Conservation (phyloP, 306 rosid species). For the Abrus precatorius region DNA sequence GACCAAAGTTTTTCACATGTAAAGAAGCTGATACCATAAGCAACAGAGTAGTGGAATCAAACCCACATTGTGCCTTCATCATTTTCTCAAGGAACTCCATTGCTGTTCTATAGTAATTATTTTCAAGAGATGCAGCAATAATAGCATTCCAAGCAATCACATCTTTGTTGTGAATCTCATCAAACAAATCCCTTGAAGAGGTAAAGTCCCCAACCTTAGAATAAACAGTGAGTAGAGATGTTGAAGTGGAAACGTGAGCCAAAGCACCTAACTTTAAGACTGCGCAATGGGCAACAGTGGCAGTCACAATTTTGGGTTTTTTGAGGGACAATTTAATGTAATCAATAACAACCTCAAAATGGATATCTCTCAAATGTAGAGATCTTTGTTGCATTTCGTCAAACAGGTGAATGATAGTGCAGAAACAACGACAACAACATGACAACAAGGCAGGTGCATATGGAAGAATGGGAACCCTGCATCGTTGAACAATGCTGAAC, state of each 20-base stretch:
- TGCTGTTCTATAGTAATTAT: slow-evolving; percentile 50
- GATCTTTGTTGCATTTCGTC: slow-evolving; percentile 56
- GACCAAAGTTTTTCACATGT: slow-evolving; percentile 49
- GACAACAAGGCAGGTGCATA: neutral
- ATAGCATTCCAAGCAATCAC: slow-evolving; percentile 69
- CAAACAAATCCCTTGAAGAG: slow-evolving; percentile 58
- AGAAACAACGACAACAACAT: neutral
- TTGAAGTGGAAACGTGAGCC: slow-evolving; percentile 56
- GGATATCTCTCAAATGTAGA: slow-evolving; percentile 6
- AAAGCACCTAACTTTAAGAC: slow-evolving; percentile 60
- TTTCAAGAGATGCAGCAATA: slow-evolving; percentile 58
- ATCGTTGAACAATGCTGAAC: slow-evolving; percentile 1
- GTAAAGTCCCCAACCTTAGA: slow-evolving; percentile 55
- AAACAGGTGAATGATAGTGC: slow-evolving; percentile 39
- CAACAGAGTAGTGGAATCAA: slow-evolving; percentile 71
- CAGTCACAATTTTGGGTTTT: slow-evolving; percentile 42
- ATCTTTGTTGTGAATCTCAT: slow-evolving; percentile 54
- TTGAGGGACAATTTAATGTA: slow-evolving; percentile 40
- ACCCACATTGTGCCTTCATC: slow-evolving; percentile 49
- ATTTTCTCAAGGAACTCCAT: slow-evolving; percentile 55
- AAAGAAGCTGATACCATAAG: slow-evolving; percentile 58
- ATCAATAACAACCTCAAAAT: slow-evolving; percentile 43
- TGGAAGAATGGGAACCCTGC: slow-evolving; percentile 30
- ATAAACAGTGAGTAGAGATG: slow-evolving; percentile 62
- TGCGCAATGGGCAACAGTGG: slow-evolving; percentile 53